Conservation (phyloP, 2,329 filamentous ascomycete species). For the Trichoderma afroharzianum region DNA sequence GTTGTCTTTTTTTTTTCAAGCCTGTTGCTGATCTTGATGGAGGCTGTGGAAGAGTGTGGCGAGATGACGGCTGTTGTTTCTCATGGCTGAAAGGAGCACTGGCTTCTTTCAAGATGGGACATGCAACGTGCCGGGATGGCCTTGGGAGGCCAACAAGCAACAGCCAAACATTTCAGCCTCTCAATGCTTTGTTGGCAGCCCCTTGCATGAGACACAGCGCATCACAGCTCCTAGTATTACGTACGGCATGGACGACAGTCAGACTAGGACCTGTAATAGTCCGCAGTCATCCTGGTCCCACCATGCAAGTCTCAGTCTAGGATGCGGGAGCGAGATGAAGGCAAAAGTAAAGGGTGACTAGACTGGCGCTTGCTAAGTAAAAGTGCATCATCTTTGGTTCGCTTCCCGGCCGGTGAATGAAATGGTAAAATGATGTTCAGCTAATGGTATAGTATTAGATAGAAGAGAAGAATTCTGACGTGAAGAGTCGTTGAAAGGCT, state of each 20-base stretch:
- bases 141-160: neutral
- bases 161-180: neutral
- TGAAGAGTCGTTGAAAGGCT: neutral
- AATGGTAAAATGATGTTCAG: neutral
- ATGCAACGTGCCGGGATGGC: neutral
- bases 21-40: neutral
- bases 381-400: neutral
- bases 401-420: neutral
- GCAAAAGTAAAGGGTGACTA: neutral
- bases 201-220: conserved; percentile 1
- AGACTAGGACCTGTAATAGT: neutral
- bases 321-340: conserved; percentile 10
- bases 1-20: neutral
- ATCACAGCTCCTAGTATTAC: neutral
- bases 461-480: neutral
- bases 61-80: neutral
- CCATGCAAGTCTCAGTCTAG: conserved; percentile 2
- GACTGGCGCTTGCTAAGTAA: neutral
- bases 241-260: neutral
- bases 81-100: neutral
- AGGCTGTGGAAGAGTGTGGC: neutral
- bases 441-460: neutral
- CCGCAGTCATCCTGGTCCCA: neutral
- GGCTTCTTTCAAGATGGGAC: neutral
- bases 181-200: neutral